Percentiles rank a stretch among this genome's conserved stretches.
Conservation (phyloP, 83 land plant species). For the Isoetes engelmannii region DNA sequence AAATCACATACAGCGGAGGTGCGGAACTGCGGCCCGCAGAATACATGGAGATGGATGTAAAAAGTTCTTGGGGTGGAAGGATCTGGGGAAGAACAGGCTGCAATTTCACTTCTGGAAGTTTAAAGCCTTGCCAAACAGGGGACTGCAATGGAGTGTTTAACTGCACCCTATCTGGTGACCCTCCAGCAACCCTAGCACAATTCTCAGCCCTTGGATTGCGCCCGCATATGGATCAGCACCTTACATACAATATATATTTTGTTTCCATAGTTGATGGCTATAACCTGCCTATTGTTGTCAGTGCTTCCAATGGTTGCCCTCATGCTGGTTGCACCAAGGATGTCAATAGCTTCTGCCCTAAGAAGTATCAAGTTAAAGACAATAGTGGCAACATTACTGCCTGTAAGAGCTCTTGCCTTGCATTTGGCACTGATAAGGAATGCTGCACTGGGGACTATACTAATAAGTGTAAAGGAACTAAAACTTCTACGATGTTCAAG, state of each 20-base stretch:
- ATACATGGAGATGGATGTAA: too few species aligned
- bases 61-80: slow-evolving; percentile 35
- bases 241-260: slow-evolving; percentile 46
- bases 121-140: slow-evolving; percentile 44
- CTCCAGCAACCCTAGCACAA: slow-evolving; percentile 56
- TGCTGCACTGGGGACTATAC: slow-evolving; percentile 32
- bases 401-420: slow-evolving; percentile 46
- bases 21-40: too few species aligned
- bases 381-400: slow-evolving; percentile 20
- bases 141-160: slow-evolving; percentile 48
- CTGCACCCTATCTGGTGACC: slow-evolving; percentile 35
- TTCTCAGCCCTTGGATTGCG: slow-evolving; percentile 12
- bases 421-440: slow-evolving; percentile 30
- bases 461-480: slow-evolving; percentile 31
- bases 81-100: slow-evolving; percentile 58
- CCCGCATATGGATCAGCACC: slow-evolving; percentile 15
- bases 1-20: too few species aligned
- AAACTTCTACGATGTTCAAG: slow-evolving; percentile 46
- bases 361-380: slow-evolving; percentile 23
- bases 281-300: slow-evolving; percentile 46
- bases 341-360: slow-evolving; percentile 38
- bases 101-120: slow-evolving; percentile 32
- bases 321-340: slow-evolving; percentile 28
- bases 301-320: slow-evolving; percentile 23
- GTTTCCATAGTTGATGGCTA: slow-evolving; percentile 62